Conservation (phyloP, 2,329 filamentous ascomycete genomes). For the Penicillium fuscoglaucum region DNA sequence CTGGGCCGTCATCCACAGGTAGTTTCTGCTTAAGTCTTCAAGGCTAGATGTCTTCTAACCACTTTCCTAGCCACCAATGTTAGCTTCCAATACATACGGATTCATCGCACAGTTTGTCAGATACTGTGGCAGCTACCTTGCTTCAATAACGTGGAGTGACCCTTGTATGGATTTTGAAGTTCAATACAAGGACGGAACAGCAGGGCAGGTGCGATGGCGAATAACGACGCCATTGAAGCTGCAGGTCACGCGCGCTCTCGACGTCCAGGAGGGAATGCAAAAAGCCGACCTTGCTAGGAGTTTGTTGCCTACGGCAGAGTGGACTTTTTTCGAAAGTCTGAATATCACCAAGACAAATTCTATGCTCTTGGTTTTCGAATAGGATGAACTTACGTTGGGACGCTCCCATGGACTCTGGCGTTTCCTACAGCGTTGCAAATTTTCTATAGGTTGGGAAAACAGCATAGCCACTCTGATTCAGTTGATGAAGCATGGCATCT, state of each 20-base stretch:
- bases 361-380: neutral
- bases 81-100: neutral
- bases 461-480: neutral
- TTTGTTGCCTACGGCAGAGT: conserved; percentile 2
- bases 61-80: too few species aligned
- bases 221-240: too few species aligned
- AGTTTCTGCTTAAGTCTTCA: too few species aligned
- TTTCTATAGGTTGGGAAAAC: neutral
- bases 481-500: neutral
- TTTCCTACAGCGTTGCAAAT: neutral
- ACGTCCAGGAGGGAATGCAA: too few species aligned
- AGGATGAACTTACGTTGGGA: neutral
- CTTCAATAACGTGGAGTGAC: neutral
- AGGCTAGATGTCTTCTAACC: too few species aligned
- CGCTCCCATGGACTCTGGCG: neutral
- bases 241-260: too few species aligned
- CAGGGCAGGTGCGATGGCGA: too few species aligned
- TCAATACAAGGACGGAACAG: neutral
- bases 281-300: neutral
- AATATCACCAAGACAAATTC: neutral
- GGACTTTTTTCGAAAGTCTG: neutral
- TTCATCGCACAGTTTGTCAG: neutral
- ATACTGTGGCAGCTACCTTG: neutral
- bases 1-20: too few species aligned
- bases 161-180: neutral